Evolutionary conservation across 2,329 filamentous ascomycete species (phyloP), one percentile per base, ranked within the genome.

Genomic region (Aspergillus chevalieri): DNA sequence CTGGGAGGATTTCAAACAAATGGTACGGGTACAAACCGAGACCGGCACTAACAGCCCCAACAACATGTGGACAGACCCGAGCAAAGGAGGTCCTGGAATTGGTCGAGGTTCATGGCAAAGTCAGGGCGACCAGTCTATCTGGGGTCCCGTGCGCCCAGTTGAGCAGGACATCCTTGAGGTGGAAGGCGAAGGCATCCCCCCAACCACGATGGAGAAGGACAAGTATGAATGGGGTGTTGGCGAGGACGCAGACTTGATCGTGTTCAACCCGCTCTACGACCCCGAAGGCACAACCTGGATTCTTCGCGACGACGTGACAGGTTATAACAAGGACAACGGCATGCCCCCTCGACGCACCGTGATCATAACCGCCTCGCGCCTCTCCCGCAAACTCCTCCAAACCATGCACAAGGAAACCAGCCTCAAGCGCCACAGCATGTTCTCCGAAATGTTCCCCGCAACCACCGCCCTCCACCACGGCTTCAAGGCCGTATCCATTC

Each of bases 391-490:
- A 43, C 81, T 96, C 44, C 78, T 97, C 12, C 75, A 84, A 53
- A 85, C 85, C 15, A 97, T 97, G 92, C 92, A 97, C 74, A 81
- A 83, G 48, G 90, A 95, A 74, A 95, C 91, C 3, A 83, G 84
- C 26, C 80, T 88, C 61, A 85, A 86, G 64, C 91, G 90, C 60
- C 87, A 94, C 69, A 87, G 88, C 56, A 94, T 93, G 74, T 95
- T 95, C 66, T 88, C 90, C 0, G 92, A 97, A 70, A 96, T 96
- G 91, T 96, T 89, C 89, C 89, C 91, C 0, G 85, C 86, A 1
- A 93, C 87, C 0, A 84, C 88, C 1, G 88, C 91, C 1, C 78
- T 97, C 8, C 91, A 96, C 52, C 91, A 96, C 66, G 92, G 92
- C 9, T 84, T 88, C 72, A 97, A 96, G 74, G 90, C 89, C 34